Evolutionary conservation across 2,329 filamentous ascomycete species (phyloP), one percentile per base, ranked within the genome.

Genomic region (Aspergillus clavatus): DNA sequence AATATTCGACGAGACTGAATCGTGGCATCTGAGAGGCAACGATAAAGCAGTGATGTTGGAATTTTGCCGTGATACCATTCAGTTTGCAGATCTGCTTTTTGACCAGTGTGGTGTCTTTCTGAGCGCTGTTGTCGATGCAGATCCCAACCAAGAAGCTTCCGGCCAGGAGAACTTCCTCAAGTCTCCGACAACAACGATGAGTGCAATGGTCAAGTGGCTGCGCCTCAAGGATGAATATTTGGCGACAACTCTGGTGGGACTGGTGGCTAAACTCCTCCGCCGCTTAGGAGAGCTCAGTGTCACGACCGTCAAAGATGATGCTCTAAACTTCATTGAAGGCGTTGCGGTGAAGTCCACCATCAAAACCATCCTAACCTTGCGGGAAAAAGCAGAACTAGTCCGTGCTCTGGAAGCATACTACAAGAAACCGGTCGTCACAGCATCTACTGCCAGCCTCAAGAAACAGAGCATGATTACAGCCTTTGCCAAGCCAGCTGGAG

Each of bases 51-150:
- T 81, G 43, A 90, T 98, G 87, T 84, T 89, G 58, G 84, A 95
- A 46, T 96, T 97, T 59, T 96, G 90, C 62, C 84, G 93, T 54
- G 89, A 95, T 61, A 87, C 87, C 11, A 98, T 98, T 81, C 89
- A 97, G 58, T 87, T 95, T 60, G 90, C 91, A 0, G 87, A 95
- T 60, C 78, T 80, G 27, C 77, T 95, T 1, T 87, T 97, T 60
- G 83, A 87, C 31, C 84, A 95, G 56, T 93, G 94, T 63, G 84
- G 83, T 40, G 79, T 96, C 47, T 83, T 98, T 51, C 81, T 87
- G 2, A 86, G 84, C 37, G 86, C 87, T 10, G 66, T 89, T 45
- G 70, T 71, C 29, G 70, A 72, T 41, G 69, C 70, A 19, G 69
- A 72, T 43, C 63, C 61, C 7, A 63, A 59, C 10, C 67, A 67